Evolutionary conservation across 2,329 filamentous ascomycete species (phyloP).

Genomic region (Aotearoamyces nothofagi): DNA sequence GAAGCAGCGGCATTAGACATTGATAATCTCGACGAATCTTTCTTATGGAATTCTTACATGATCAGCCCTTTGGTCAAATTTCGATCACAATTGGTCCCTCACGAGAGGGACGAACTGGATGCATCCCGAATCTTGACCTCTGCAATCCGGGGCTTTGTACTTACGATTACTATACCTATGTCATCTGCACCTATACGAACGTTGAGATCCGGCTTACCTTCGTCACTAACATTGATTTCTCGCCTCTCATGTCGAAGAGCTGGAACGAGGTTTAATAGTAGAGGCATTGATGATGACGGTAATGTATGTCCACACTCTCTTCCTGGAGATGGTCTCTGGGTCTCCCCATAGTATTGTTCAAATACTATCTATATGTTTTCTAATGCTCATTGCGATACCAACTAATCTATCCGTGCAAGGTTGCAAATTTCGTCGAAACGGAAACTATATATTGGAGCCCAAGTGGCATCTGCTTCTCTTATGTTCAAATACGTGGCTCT

Average conservation of each 20-base stretch:
- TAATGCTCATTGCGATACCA: too few relatives aligned
- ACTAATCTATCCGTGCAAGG: too few relatives aligned
- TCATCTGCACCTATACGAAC: conserved; percentile 55
- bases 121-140: conserved; percentile 77
- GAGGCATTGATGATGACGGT: conserved; percentile 93
- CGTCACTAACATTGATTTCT: conserved; percentile 78
- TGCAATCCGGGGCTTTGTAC: conserved; percentile 84
- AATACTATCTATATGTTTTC: too few relatives aligned
- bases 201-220: conserved; percentile 56
- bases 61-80: conserved; percentile 86
- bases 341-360: too few relatives aligned
- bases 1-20: conserved; percentile 74
- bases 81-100: conserved; percentile 60
- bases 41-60: conserved; percentile 98
- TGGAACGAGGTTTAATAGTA: conserved; percentile 90
- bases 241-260: conserved; percentile 80
- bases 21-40: conserved; percentile 81
- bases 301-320: conserved; percentile 35
- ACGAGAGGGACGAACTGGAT: conserved; percentile 70
- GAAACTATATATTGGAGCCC: conserved; percentile 87
- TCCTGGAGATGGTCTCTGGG: neutral
- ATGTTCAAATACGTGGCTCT: conserved; percentile 81
- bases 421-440: conserved; percentile 97
- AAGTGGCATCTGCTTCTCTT: conserved; percentile 70
- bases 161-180: conserved; percentile 72